Percentiles rank a stretch among this genome's conserved stretches.
Evolutionary conservation across 2,329 filamentous ascomycete genomes (phyloP).

Genomic region (Cladosporium sp.): DNA sequence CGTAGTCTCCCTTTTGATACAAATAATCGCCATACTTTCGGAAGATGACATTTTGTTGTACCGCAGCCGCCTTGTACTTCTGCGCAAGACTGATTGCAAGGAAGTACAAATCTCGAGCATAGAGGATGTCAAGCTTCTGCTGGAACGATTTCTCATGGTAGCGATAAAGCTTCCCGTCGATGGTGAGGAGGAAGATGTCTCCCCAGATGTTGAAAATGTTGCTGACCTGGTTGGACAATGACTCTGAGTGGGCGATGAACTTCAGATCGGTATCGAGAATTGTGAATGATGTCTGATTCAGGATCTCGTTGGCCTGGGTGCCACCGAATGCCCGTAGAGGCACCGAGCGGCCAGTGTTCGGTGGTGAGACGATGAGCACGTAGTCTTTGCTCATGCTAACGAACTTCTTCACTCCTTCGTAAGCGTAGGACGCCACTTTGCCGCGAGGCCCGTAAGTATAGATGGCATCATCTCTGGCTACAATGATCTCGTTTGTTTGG

Average conservation of each 20-base stretch:
- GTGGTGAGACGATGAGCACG: constrained; percentile 77
- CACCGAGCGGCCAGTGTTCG: constrained; percentile 54
- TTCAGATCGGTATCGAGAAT: constrained; percentile 87
- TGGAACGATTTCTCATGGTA: constrained; percentile 89
- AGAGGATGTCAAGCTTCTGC: constrained; percentile 87
- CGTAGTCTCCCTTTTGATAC: constrained; percentile 92
- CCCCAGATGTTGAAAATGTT: constrained; percentile 83
- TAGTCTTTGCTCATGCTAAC: constrained; percentile 79
- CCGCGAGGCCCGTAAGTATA: constrained; percentile 88
- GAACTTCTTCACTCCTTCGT: constrained; percentile 82
- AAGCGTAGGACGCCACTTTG: constrained; percentile 79
- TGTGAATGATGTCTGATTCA: constrained; percentile 82
- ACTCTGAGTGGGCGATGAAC: constrained; percentile 83
- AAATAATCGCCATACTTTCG: constrained; percentile 89
- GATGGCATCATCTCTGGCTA: constrained; percentile 91
- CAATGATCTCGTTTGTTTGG: constrained; percentile 73
- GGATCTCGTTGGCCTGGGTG: constrained; percentile 66
- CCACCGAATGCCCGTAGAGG: constrained; percentile 68
- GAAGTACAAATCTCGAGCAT: constrained; percentile 87
- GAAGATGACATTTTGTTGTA: constrained; percentile 86
- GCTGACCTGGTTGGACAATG: constrained; percentile 72
- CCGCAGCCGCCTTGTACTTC: constrained; percentile 70
- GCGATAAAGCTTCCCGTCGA: constrained; percentile 84
- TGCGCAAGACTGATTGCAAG: constrained; percentile 88
- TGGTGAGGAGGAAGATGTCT: constrained; percentile 80